A percentile compares a stretch with the other conserved stretches of the same genome.
Evolutionary conservation across 257 asterid genomes (phyloP).

Genomic region (Paraleonurus japonicus): DNA sequence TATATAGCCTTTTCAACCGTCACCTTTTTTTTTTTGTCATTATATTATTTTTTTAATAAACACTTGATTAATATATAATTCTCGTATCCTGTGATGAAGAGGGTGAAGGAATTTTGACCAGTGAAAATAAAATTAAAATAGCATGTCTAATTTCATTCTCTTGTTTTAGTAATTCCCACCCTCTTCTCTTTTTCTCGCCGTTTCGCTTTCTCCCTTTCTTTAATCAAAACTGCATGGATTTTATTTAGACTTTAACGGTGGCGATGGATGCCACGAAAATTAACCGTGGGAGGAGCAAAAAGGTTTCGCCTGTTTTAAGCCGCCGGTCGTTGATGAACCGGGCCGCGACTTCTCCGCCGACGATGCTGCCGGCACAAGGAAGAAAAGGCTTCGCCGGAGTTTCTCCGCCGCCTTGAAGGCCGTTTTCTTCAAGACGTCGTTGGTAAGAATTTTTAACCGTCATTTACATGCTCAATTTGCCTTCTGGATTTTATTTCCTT

Average conservation of each 20-base stretch:
- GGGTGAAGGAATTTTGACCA: slow-evolving; percentile 7
- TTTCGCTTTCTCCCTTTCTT: slow-evolving; percentile 1
- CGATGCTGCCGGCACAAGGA: slow-evolving; percentile 12
- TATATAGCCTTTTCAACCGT: neutral
- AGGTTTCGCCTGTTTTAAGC: slow-evolving; percentile 33
- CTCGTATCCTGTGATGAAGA: neutral
- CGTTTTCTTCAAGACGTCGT: slow-evolving; percentile 34
- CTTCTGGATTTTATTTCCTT: neutral
- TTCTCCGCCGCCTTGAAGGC: slow-evolving; percentile 38
- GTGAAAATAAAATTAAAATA: neutral
- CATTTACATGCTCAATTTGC: neutral
- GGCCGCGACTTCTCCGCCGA: slow-evolving; percentile 9
- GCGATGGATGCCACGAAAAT: slow-evolving; percentile 30
- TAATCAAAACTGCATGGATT: slow-evolving; percentile 24
- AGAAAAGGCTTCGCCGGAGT: slow-evolving; percentile 28
- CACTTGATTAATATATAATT: neutral
- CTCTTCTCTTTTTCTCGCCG: neutral
- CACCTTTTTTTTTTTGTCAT: neutral
- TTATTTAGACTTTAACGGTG: slow-evolving; percentile 6
- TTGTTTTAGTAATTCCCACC: slow-evolving; percentile 12
- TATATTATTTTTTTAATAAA: neutral
- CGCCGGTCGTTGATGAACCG: slow-evolving; percentile 12
- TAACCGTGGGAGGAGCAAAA: slow-evolving; percentile 37
- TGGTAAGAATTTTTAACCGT: slow-evolving; percentile 27
- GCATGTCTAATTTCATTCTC: neutral